Evolutionary conservation across 768 basidiomycete species (phyloP).

Genomic region (Boletus subparvulus): DNA sequence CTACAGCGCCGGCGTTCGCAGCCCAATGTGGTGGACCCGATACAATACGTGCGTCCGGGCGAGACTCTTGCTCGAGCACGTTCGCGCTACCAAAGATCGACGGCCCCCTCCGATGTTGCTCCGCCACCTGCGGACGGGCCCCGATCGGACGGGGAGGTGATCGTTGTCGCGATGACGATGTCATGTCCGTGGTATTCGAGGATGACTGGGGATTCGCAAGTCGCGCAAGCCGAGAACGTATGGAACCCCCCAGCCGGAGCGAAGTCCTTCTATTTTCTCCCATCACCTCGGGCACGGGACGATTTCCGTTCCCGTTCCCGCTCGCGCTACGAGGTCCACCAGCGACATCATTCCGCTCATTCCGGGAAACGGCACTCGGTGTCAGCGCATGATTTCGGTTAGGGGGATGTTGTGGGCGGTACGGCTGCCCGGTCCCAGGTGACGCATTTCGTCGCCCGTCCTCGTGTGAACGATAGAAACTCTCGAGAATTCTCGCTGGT

Average conservation of each 20-base stretch:
- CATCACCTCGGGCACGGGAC: conserved; percentile 6
- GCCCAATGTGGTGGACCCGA: conserved; percentile 12
- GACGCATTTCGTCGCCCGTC: conserved; percentile 24
- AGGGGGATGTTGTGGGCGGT: conserved; percentile 1
- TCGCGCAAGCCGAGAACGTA: conserved; percentile 30
- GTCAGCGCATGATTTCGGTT: conserved; percentile 2
- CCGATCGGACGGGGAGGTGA: conserved; percentile 27
- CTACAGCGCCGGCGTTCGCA: conserved; percentile 1
- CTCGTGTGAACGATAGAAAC: conserved; percentile 22
- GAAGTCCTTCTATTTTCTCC: conserved; percentile 20
- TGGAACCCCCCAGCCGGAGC: conserved; percentile 23
- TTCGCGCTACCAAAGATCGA: conserved; percentile 3
- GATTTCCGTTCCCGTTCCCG: conserved; percentile 8
- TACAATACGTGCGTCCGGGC: conserved; percentile 1
- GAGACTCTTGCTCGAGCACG: conserved; percentile 14
- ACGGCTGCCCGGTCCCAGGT: conserved; percentile 7
- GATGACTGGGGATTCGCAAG: conserved; percentile 20
- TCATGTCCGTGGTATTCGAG: not conserved
- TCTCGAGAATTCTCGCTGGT: conserved; percentile 23
- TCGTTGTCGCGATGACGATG: conserved; percentile 19
- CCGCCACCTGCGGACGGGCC: conserved; percentile 23
- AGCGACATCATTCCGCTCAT: conserved; percentile 9
- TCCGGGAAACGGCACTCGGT: not conserved
- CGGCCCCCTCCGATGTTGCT: conserved; percentile 12
- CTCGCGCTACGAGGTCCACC: conserved; percentile 4